These are phyloP conservation scores for Ilyonectria mors-panacis DNA, from an alignment of 2,329 filamentous ascomycete species.

Conservation along the genomic window DNA sequence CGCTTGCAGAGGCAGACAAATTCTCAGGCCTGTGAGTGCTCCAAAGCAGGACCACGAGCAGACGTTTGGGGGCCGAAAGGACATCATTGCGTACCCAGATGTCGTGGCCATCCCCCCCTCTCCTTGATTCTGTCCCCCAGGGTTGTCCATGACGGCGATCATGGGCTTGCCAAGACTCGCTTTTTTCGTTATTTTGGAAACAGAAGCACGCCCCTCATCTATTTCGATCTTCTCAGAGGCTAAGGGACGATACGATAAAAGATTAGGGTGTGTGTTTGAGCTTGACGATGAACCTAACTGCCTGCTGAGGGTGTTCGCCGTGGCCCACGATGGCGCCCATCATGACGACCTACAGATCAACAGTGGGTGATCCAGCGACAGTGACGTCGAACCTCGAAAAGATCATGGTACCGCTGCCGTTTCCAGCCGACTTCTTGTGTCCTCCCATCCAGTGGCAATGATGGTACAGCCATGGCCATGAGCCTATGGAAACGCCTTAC, in stretches of 20 bases:
- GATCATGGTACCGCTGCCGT: constrained; percentile 2
- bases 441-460: constrained; percentile 27
- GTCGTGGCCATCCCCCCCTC: constrained; percentile 39
- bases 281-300: constrained; percentile 11
- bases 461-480: constrained; percentile 44
- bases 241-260: constrained; percentile 10
- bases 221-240: constrained; percentile 7
- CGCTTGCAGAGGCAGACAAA: constrained; percentile 40
- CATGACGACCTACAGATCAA: neutral
- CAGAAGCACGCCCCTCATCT: constrained; percentile 9
- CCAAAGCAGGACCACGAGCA: constrained; percentile 24
- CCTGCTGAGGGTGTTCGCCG: neutral
- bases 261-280: constrained; percentile 15
- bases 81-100: constrained; percentile 39
- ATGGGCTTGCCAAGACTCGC: constrained; percentile 14
- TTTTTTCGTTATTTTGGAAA: constrained; percentile 20
- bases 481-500: constrained; percentile 54
- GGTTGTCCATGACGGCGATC: constrained; percentile 38
- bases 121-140: constrained; percentile 22
- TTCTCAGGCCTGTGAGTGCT: constrained; percentile 40
- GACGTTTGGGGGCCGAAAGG: constrained; percentile 29
- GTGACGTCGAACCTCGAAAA: neutral
- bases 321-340: neutral
- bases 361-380: neutral
- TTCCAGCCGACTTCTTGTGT: constrained; percentile 3